Conservation (phyloP, 139 green algal species). For the Micractinium sp. region DNA sequence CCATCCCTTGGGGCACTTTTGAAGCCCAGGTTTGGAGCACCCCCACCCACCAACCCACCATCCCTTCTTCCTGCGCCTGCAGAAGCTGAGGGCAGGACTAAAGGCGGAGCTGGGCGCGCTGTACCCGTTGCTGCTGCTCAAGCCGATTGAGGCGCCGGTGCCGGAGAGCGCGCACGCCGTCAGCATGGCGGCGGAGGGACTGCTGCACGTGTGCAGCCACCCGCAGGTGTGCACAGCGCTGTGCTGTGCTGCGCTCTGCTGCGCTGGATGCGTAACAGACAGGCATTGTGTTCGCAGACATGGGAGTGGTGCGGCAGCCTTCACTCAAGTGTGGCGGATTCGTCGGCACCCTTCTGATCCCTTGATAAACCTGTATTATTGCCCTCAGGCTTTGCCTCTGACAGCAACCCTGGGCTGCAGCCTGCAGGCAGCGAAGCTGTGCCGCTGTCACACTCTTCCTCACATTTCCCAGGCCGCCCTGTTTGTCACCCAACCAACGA, state of each 20-base stretch:
- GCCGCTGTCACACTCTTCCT: background rate
- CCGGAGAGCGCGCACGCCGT: slow-evolving; percentile 12
- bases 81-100: slow-evolving; percentile 59
- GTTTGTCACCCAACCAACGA: too few relatives aligned
- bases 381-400: too few relatives aligned
- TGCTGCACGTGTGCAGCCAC: slow-evolving; percentile 26
- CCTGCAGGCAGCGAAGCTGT: too few relatives aligned
- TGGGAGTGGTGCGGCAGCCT: too few relatives aligned
- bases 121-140: slow-evolving; percentile 88
- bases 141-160: slow-evolving; percentile 74
- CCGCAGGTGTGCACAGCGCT: slow-evolving; percentile 13
- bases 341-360: too few relatives aligned
- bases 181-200: slow-evolving; percentile 26
- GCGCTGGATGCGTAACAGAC: too few relatives aligned
- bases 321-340: background rate
- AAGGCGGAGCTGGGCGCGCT: slow-evolving; percentile 91
- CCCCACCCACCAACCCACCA: background rate
- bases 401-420: too few relatives aligned
- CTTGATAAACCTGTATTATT: background rate
- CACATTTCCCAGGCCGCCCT: background rate
- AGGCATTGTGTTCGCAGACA: too few relatives aligned
- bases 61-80: background rate
- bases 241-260: background rate
- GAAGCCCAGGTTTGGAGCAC: too few relatives aligned
- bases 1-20: too few relatives aligned